Percentiles rank a stretch among this genome's conserved stretches.
Conservation (phyloP, 2,329 filamentous ascomycete genomes). For the Mycosphaerella sp. region DNA sequence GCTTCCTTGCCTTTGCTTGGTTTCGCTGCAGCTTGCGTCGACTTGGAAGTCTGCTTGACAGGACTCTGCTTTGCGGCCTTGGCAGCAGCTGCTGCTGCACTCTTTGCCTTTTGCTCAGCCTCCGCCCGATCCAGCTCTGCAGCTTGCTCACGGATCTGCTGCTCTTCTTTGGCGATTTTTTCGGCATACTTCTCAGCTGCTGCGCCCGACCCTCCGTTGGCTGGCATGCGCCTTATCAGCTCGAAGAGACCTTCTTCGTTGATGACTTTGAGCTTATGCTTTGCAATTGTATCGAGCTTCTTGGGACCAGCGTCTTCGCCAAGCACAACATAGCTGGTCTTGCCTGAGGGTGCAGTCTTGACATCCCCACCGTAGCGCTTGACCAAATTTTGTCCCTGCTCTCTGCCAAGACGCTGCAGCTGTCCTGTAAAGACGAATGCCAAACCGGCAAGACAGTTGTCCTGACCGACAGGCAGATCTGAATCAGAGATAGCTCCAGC, state of each 20-base stretch:
- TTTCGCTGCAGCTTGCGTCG: slow-evolving; percentile 37
- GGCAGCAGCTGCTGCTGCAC: slow-evolving; percentile 41
- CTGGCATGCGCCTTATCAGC: slow-evolving; percentile 72
- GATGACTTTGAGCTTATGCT: slow-evolving; percentile 79
- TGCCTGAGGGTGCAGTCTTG: slow-evolving; percentile 75
- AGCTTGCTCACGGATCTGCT: slow-evolving; percentile 72
- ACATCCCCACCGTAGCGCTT: slow-evolving; percentile 94
- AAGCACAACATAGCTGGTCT: slow-evolving; percentile 89
- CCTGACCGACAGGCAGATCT: slow-evolving; percentile 74
- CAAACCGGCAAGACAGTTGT: slow-evolving; percentile 84
- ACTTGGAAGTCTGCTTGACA: slow-evolving; percentile 35
- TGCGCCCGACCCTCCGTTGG: slow-evolving; percentile 79
- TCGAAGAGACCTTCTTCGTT: slow-evolving; percentile 88
- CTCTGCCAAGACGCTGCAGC: slow-evolving; percentile 70
- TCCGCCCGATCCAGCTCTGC: slow-evolving; percentile 83
- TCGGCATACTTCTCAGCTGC: slow-evolving; percentile 78
- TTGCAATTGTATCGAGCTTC: slow-evolving; percentile 79
- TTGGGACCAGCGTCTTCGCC: slow-evolving; percentile 87
- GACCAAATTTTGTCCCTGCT: slow-evolving; percentile 77
- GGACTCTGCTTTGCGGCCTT: slow-evolving; percentile 44
- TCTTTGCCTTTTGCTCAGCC: slow-evolving; percentile 30
- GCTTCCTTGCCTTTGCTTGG: slow-evolving; percentile 34
- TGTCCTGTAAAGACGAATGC: slow-evolving; percentile 95
- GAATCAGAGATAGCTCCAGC: slow-evolving; percentile 57
- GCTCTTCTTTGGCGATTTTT: slow-evolving; percentile 78